These are phyloP conservation scores for Ophiostoma perfectum DNA, from an alignment of 2,329 filamentous ascomycete genomes.

Conservation along the genomic window DNA sequence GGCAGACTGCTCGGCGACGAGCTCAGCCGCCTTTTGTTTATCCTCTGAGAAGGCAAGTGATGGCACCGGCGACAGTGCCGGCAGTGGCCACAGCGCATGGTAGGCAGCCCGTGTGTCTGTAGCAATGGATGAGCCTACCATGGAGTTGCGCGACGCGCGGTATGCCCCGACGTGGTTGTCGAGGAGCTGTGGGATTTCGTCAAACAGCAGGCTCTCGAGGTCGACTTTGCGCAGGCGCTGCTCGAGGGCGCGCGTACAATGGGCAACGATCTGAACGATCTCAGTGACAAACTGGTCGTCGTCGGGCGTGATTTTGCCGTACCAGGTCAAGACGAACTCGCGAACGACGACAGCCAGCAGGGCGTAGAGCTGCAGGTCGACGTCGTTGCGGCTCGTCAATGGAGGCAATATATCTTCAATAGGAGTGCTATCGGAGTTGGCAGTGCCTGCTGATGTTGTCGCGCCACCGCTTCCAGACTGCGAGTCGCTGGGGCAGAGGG, in stretches of 20 bases:
- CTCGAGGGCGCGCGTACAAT: constrained; percentile 82
- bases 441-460: neutral
- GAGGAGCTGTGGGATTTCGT: constrained; percentile 79
- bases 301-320: constrained; percentile 85
- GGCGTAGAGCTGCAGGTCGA: constrained; percentile 89
- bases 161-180: constrained; percentile 77
- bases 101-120: constrained; percentile 65
- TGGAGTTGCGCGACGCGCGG: constrained; percentile 58
- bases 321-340: constrained; percentile 91
- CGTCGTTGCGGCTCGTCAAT: constrained; percentile 87
- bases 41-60: neutral
- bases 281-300: constrained; percentile 82
- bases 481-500: constrained; percentile 71
- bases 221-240: constrained; percentile 78
- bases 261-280: constrained; percentile 83
- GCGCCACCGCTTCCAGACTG: constrained; percentile 13
- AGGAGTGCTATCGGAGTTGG: constrained; percentile 41
- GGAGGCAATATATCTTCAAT: constrained; percentile 82
- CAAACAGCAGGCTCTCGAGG: constrained; percentile 72
- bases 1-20: constrained; percentile 54
- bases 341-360: constrained; percentile 83
- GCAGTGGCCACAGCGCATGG: constrained; percentile 76
- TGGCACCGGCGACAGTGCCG: constrained; percentile 73
- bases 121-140: constrained; percentile 54
- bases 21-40: neutral